These are phyloP conservation scores for Fusarium sp. DNA, from an alignment of 2,329 filamentous ascomycete species.

Conservation along the genomic window DNA sequence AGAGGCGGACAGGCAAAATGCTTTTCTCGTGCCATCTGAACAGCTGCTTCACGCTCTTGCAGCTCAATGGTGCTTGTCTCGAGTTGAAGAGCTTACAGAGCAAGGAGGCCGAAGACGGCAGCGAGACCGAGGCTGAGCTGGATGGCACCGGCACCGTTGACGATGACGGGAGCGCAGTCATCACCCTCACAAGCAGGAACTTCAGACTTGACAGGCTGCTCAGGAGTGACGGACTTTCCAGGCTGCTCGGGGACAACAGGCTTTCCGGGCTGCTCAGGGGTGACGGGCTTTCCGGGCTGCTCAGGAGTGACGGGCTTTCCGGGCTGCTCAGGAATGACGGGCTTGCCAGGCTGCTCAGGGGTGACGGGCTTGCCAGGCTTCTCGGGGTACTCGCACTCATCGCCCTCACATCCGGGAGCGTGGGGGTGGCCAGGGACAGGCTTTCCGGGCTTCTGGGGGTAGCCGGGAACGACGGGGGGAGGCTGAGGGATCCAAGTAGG, in stretches of 20 bases:
- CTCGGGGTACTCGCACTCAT: not conserved
- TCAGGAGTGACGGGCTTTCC: not conserved
- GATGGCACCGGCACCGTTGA: constrained; percentile 41
- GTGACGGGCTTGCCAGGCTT: constrained; percentile 7
- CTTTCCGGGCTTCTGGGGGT: constrained; percentile 2
- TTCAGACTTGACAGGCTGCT: constrained; percentile 8
- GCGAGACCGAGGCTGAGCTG: constrained; percentile 48
- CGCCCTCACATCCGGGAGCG: not conserved
- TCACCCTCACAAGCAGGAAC: constrained; percentile 1
- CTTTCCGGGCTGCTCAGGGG: not conserved
- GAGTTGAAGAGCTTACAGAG: constrained; percentile 44
- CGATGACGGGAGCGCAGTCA: constrained; percentile 40
- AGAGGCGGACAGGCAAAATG: constrained; percentile 7
- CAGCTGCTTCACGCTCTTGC: not conserved
- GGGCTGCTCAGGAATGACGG: not conserved
- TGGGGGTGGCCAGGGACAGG: constrained; percentile 11
- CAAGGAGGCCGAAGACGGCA: constrained; percentile 43
- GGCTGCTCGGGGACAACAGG: not conserved
- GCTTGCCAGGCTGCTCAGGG: constrained; percentile 1
- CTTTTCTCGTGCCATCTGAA: constrained; percentile 1
- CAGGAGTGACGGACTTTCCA: not conserved
- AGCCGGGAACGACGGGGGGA: not conserved
- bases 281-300: not conserved
- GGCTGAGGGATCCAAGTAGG: constrained; percentile 30
- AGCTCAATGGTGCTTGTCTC: not conserved